Percentiles rank a stretch among this genome's conserved stretches.
These are phyloP conservation scores for Lactifluus rugatus DNA, from an alignment of 768 basidiomycete genomes.

Conservation along the genomic window DNA sequence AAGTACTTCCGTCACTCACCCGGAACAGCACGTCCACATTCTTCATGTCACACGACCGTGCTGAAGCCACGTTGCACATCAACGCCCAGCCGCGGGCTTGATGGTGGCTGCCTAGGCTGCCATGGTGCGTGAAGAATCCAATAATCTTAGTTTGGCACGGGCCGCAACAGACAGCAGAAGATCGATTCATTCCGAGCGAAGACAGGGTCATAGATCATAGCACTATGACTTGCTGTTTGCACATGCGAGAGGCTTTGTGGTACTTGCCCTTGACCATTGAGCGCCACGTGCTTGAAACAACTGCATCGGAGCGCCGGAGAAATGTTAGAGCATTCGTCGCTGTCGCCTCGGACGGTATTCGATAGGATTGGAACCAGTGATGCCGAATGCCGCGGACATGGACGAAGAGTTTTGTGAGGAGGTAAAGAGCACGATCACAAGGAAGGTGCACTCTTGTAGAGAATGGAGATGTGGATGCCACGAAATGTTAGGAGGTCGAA, in stretches of 20 bases:
- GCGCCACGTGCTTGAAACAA: not conserved
- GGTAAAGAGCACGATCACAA: not conserved
- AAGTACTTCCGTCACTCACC: not conserved
- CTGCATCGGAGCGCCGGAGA: not conserved
- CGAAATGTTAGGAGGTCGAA: not conserved
- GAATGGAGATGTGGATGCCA: not conserved
- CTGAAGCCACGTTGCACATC: constrained; percentile 1
- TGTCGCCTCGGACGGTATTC: not conserved
- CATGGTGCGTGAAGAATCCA: not conserved
- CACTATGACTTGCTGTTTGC: not conserved
- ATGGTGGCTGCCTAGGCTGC: not conserved
- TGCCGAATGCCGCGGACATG: not conserved
- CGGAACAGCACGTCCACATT: not conserved
- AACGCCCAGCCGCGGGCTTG: not conserved
- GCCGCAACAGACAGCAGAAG: not conserved
- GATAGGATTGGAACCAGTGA: not conserved
- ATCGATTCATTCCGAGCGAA: not conserved
- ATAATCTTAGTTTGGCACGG: not conserved
- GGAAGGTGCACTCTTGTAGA: not conserved
- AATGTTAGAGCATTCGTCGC: not conserved
- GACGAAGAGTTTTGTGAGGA: not conserved
- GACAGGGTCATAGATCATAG: not conserved
- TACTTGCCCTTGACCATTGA: not conserved
- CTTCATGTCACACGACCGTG: not conserved
- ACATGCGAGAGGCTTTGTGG: not conserved